Percentiles rank a stretch among this genome's conserved stretches.
phyloP scores from a whole-genome alignment of 768 basidiomycete genomes.

The Lentinula lateritia region DNA sequence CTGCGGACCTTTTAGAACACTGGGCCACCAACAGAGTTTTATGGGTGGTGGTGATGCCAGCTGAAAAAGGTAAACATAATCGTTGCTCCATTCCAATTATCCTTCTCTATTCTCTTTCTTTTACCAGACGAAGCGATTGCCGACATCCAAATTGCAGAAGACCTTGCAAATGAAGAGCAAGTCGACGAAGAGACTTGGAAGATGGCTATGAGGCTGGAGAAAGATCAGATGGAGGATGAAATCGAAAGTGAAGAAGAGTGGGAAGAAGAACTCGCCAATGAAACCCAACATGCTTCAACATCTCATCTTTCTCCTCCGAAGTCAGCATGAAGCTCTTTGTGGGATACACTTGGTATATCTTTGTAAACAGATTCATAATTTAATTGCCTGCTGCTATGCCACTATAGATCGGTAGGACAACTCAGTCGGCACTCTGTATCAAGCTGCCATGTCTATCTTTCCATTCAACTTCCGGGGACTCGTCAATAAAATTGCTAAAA shows the following conservation, averaged over 20 bases:
- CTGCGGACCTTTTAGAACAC: constrained; percentile 18
- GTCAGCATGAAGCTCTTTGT: neutral
- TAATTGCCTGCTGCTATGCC: neutral
- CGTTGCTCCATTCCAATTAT: neutral
- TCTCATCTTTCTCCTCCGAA: neutral
- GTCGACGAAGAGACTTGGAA: constrained; percentile 2
- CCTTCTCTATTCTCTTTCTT: neutral
- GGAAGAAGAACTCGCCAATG: neutral
- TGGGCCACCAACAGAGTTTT: constrained; percentile 13
- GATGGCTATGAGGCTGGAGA: constrained; percentile 3
- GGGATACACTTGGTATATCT: too few species aligned
- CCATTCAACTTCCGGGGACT: too few species aligned
- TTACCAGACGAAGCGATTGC: constrained; percentile 13
- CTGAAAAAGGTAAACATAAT: constrained; percentile 12
- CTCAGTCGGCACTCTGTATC: too few species aligned
- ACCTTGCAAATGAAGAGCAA: constrained; percentile 4
- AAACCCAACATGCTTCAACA: neutral
- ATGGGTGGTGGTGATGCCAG: constrained; percentile 19
- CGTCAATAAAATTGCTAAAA: too few species aligned
- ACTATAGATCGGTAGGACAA: neutral
- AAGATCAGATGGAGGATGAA: neutral
- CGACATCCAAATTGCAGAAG: constrained; percentile 17
- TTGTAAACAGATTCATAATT: too few species aligned
- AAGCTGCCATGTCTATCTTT: too few species aligned
- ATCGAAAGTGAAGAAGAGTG: constrained; percentile 5